These are phyloP conservation scores for Floccularia luteovirens DNA, from an alignment of 768 basidiomycete species.

Conservation along the genomic window DNA sequence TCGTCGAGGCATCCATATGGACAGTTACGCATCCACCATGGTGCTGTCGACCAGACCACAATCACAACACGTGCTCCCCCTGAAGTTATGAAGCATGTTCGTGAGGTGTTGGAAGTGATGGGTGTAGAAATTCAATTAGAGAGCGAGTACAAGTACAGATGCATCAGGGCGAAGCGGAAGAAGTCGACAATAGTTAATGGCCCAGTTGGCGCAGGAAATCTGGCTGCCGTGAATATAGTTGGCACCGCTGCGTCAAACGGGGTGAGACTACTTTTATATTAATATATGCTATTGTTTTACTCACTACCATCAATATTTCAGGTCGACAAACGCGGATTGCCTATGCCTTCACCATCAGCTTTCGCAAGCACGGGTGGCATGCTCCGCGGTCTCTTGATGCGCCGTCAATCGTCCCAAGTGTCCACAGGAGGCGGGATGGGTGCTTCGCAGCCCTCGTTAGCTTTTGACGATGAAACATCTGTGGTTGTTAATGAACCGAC, in stretches of 20 bases:
- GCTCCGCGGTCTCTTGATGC: conserved; percentile 84
- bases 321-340: conserved; percentile 88
- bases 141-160: conserved; percentile 86
- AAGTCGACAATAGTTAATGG: conserved; percentile 33
- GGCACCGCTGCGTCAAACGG: conserved; percentile 83
- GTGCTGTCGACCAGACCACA: conserved; percentile 85
- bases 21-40: conserved; percentile 78
- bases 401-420: conserved; percentile 84
- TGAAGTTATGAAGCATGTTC: conserved; percentile 84
- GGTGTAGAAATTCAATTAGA: conserved; percentile 86
- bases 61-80: conserved; percentile 80
- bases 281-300: neutral
- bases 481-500: conserved; percentile 35
- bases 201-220: conserved; percentile 26
- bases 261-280: conserved; percentile 40
- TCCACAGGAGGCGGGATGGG: conserved; percentile 28
- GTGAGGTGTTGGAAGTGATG: conserved; percentile 76
- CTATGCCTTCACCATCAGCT: conserved; percentile 69
- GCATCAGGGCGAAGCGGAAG: conserved; percentile 70
- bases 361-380: conserved; percentile 69
- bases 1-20: conserved; percentile 17
- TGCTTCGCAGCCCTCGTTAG: conserved; percentile 32
- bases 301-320: conserved; percentile 19
- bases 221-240: conserved; percentile 71
- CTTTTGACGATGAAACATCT: conserved; percentile 42